Conservation (phyloP, 1,284 basidiomycete species). For the Cryptococcus depauperatus region DNA sequence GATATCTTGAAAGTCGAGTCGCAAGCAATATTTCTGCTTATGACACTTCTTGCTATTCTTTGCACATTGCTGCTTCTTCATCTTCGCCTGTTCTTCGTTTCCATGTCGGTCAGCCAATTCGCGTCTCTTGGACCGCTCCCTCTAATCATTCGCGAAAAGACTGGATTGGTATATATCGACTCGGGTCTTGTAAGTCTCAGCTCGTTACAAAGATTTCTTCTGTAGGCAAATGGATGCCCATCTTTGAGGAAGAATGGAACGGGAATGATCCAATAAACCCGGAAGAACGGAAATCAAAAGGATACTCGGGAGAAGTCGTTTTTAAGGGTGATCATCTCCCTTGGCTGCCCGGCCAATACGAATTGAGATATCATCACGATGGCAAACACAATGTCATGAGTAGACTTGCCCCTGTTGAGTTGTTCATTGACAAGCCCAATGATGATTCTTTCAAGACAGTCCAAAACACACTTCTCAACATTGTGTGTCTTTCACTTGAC, state of each 20-base stretch:
- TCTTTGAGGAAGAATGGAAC: constrained; percentile 87
- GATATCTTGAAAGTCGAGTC: constrained; percentile 56
- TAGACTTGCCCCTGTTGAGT: constrained; percentile 71
- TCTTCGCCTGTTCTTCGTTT: constrained; percentile 50
- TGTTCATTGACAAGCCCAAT: constrained; percentile 56
- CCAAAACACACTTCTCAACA: constrained; percentile 58
- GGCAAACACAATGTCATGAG: constrained; percentile 95
- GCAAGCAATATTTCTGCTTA: constrained; percentile 69
- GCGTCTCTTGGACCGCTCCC: constrained; percentile 79
- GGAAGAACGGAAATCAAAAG: constrained; percentile 43
- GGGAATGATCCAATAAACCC: constrained; percentile 66
- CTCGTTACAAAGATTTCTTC: constrained; percentile 80
- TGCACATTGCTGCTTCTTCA: constrained; percentile 51
- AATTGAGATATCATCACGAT: constrained; percentile 74
- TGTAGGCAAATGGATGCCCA: constrained; percentile 84
- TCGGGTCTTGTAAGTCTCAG: constrained; percentile 74
- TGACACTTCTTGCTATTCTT: constrained; percentile 68
- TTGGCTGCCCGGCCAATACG: constrained; percentile 79
- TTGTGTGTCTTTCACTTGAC: constrained; percentile 80
- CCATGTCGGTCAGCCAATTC: constrained; percentile 85
- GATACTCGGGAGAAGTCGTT: constrained; percentile 55
- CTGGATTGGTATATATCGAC: constrained; percentile 93
- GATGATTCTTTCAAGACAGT: constrained; percentile 57
- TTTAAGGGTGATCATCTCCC: constrained; percentile 74
- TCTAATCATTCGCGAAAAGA: constrained; percentile 81